A percentile compares a stretch with the other conserved stretches of the same genome.
These are phyloP conservation scores for Trichosanthes truncata DNA, from an alignment of 306 rosid species.

Conservation along the genomic window DNA sequence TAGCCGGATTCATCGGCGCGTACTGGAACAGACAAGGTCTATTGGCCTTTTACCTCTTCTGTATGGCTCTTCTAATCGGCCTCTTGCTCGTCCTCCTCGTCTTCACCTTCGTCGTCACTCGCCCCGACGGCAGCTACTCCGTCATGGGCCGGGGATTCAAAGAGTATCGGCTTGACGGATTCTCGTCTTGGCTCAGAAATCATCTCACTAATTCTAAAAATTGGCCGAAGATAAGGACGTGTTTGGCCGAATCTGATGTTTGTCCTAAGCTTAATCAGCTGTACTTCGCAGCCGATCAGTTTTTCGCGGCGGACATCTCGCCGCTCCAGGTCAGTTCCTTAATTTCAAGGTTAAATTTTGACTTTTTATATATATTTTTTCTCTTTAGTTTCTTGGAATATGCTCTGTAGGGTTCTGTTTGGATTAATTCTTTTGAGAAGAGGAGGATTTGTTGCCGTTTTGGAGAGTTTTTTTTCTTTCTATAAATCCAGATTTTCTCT, in stretches of 20 bases:
- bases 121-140: constrained; percentile 41
- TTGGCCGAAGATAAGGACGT: constrained; percentile 57
- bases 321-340: constrained; percentile 64
- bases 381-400: not conserved
- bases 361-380: not conserved
- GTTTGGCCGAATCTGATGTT: constrained; percentile 62
- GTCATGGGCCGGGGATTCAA: constrained; percentile 44
- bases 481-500: not conserved
- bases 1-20: constrained; percentile 80
- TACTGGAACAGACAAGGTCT: constrained; percentile 67
- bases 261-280: constrained; percentile 41
- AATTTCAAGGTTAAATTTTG: not conserved
- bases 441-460: too few relatives aligned
- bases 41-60: constrained; percentile 66
- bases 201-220: constrained; percentile 36
- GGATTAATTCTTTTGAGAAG: too few relatives aligned
- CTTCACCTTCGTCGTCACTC: constrained; percentile 62
- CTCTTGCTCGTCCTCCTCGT: constrained; percentile 54
- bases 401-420: not conserved
- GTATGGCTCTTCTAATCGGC: constrained; percentile 65
- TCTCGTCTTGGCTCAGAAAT: constrained; percentile 60
- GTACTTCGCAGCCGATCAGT: constrained; percentile 58
- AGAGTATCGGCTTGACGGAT: constrained; percentile 51
- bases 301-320: constrained; percentile 53
- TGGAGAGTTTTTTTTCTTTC: too few relatives aligned